These are phyloP conservation scores for Leccinum rimulosum DNA, from an alignment of 768 basidiomycete genomes.

Conservation along the genomic window DNA sequence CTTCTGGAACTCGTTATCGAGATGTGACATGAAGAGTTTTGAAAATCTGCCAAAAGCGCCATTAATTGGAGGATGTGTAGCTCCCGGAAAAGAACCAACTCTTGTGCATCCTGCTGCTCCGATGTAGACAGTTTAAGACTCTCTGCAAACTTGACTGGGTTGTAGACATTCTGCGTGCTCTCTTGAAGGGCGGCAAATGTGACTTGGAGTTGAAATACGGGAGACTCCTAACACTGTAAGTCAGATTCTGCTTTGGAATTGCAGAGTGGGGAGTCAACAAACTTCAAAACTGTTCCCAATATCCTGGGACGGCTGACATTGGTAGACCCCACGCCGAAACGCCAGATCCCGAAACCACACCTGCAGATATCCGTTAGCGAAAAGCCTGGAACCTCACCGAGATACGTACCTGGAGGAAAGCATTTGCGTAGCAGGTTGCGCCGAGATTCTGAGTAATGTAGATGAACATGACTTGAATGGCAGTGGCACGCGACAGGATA, in stretches of 20 bases:
- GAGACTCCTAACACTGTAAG: constrained; percentile 55
- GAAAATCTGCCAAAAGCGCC: constrained; percentile 62
- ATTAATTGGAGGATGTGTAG: constrained; percentile 5
- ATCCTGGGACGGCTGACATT: constrained; percentile 60
- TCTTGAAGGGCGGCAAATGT: constrained; percentile 86
- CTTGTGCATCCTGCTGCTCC: constrained; percentile 97
- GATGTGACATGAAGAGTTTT: constrained; percentile 88
- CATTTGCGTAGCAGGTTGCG: constrained; percentile 96
- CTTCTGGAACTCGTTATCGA: constrained; percentile 85
- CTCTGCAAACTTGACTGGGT: constrained; percentile 82
- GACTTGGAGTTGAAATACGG: constrained; percentile 73
- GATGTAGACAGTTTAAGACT: constrained; percentile 76
- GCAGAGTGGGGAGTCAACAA: constrained; percentile 7
- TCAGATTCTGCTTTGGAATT: background rate
- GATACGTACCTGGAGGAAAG: constrained; percentile 74
- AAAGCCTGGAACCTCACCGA: background rate
- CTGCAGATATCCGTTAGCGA: constrained; percentile 37
- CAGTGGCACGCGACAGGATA: background rate
- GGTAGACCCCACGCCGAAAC: constrained; percentile 82
- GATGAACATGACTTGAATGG: constrained; percentile 2
- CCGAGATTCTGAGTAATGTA: constrained; percentile 72
- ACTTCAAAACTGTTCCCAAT: constrained; percentile 45
- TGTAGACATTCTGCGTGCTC: constrained; percentile 66
- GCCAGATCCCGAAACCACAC: constrained; percentile 88
- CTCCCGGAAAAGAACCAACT: constrained; percentile 49